Percentiles rank a stretch among this genome's conserved stretches.
Evolutionary conservation across 495 filamentous ascomycete species (phyloP).

Genomic region (Hyphodiscus hymeniophilus): DNA sequence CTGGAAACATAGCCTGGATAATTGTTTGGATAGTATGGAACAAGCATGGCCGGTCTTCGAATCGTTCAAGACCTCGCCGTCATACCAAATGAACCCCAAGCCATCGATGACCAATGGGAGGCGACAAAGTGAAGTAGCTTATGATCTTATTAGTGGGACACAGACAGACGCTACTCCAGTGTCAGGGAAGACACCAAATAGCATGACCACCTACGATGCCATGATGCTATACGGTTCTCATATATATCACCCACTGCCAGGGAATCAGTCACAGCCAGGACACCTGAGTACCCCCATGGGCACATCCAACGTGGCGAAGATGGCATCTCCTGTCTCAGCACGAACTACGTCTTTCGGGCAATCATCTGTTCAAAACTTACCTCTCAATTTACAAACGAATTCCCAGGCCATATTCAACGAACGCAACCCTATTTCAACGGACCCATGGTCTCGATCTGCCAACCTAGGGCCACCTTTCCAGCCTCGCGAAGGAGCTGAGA

Average conservation of each 20-base stretch:
- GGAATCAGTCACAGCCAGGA: background rate
- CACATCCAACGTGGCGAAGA: background rate
- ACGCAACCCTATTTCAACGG: background rate
- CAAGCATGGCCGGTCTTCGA: conserved; percentile 20
- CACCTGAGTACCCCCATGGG: background rate
- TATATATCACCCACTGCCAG: background rate
- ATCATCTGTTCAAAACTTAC: conserved; percentile 4
- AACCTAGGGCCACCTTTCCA: conserved; percentile 2
- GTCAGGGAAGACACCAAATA: conserved; percentile 18
- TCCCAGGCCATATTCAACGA: background rate
- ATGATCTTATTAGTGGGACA: conserved; percentile 16
- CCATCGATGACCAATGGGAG: background rate
- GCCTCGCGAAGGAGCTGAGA: conserved; percentile 30
- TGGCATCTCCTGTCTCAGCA: background rate
- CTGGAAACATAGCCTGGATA: conserved; percentile 17
- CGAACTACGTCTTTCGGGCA: conserved; percentile 10
- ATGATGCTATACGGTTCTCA: conserved; percentile 7
- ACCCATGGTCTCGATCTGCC: conserved; percentile 1
- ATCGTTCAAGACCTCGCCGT: conserved; percentile 10
- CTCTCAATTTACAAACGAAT: background rate
- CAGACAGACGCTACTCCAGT: conserved; percentile 14
- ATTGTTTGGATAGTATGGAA: conserved; percentile 18
- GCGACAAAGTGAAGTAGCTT: conserved; percentile 18
- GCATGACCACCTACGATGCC: conserved; percentile 6
- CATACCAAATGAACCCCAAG: conserved; percentile 7